Percentiles rank a stretch among this genome's conserved stretches.
phyloP scores from a whole-genome alignment of 371 early-diverging fungal species.

The Zopfochytrium polystomum region DNA sequence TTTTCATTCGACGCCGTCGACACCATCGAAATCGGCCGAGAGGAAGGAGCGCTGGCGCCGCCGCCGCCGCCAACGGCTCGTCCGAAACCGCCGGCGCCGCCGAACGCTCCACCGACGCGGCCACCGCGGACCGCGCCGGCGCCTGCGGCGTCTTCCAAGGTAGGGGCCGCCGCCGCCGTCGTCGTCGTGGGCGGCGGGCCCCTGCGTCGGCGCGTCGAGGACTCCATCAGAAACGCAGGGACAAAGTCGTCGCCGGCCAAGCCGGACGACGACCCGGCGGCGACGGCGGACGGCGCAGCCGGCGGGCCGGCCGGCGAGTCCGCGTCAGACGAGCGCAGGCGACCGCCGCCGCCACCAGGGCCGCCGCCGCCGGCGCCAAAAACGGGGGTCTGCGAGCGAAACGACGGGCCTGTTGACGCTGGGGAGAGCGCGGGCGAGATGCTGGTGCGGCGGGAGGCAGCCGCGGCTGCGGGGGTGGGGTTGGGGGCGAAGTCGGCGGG shows the following conservation, averaged over 20 bases:
- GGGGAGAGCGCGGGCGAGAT: neutral
- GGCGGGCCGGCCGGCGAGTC: too few species aligned
- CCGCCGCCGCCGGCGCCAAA: neutral
- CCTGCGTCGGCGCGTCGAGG: slow-evolving; percentile 10
- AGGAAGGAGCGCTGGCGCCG: slow-evolving; percentile 5
- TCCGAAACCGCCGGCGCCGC: neutral
- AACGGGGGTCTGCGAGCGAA: neutral
- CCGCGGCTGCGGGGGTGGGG: neutral
- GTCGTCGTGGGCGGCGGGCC: slow-evolving; percentile 9
- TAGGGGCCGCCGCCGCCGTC: neutral
- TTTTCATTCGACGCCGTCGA: neutral
- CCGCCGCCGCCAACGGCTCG: too few species aligned
- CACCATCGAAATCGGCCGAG: slow-evolving; percentile 1
- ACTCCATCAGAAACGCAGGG: slow-evolving; percentile 22
- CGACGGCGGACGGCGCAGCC: neutral
- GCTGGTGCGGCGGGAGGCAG: neutral
- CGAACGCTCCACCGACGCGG: neutral
- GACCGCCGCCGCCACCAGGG: neutral
- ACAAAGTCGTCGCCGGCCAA: slow-evolving; percentile 22
- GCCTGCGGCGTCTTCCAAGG: neutral
- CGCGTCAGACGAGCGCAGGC: neutral
- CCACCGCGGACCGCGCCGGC: neutral
- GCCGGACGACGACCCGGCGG: slow-evolving; percentile 3
- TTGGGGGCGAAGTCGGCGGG: too few species aligned
- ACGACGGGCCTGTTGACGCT: too few species aligned